Percentiles rank a stretch among this genome's conserved stretches.
These are phyloP conservation scores for Basipetospora chlamydospora DNA, from an alignment of 2,329 filamentous ascomycete genomes.

Conservation along the genomic window DNA sequence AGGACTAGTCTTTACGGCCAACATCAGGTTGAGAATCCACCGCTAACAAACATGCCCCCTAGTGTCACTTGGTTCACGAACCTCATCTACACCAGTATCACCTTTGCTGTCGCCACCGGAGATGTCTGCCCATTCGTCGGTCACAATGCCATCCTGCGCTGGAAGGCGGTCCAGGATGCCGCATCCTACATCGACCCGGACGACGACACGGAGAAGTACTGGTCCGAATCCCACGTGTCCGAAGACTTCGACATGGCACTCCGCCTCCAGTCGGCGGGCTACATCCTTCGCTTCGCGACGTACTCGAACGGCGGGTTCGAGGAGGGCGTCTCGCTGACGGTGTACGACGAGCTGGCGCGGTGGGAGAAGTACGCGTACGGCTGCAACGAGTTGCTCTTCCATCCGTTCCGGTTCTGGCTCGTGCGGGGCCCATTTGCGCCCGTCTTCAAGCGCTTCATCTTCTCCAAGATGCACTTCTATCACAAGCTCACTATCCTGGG, in stretches of 20 bases:
- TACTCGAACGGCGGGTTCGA: conserved; percentile 59
- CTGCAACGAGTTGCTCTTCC: conserved; percentile 56
- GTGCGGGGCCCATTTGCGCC: conserved; percentile 48
- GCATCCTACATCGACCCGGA: conserved; percentile 25
- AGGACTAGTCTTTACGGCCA: too few species aligned
- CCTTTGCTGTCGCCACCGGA: conserved; percentile 54
- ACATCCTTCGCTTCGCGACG: conserved; percentile 52
- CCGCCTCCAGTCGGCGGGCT: conserved; percentile 53
- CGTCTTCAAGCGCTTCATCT: conserved; percentile 46
- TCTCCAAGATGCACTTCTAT: conserved; percentile 45
- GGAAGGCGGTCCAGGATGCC: conserved; percentile 31
- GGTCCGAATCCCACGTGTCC: conserved; percentile 63
- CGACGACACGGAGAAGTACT: conserved; percentile 50
- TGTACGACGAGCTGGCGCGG: conserved; percentile 56
- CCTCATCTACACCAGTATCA: conserved; percentile 60
- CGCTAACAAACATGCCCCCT: conserved; percentile 4
- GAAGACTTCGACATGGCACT: conserved; percentile 68
- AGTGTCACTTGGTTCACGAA: conserved; percentile 65
- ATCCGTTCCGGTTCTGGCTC: conserved; percentile 49
- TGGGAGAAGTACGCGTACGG: conserved; percentile 66
- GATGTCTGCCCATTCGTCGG: conserved; percentile 65
- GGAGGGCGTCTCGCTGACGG: conserved; percentile 58
- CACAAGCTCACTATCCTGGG: conserved; percentile 59
- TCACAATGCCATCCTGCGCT: conserved; percentile 62
- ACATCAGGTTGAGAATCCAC: conserved; percentile 15